A percentile compares a stretch with the other conserved stretches of the same genome.
Conservation (phyloP, 192 early-diverging fungal species). For the Pilobolus umbonatus region DNA sequence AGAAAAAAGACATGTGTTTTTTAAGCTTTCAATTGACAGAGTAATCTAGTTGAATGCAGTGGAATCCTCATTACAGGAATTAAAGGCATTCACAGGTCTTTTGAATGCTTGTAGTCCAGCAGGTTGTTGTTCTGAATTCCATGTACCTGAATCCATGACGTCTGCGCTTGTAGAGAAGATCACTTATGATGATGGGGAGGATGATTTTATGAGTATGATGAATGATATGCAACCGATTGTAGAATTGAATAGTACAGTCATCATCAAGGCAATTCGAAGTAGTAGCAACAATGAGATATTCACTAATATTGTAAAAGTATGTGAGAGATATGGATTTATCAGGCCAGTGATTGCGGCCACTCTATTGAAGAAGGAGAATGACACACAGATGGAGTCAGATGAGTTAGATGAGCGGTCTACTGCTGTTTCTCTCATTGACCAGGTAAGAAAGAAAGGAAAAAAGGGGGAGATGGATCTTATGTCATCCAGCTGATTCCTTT, state of each 20-base stretch:
- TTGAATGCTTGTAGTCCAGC: conserved; percentile 31
- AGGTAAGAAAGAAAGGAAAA: conserved; percentile 5
- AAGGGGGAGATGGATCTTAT: not conserved
- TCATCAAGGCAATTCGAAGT: conserved; percentile 25
- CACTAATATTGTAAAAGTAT: conserved; percentile 23
- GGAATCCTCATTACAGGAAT: conserved; percentile 30
- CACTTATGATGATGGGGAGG: conserved; percentile 1
- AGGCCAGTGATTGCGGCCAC: conserved; percentile 9
- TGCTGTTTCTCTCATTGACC: not conserved
- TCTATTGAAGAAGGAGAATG: not conserved
- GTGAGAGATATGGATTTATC: conserved; percentile 14
- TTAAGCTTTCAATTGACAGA: not conserved
- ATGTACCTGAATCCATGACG: conserved; percentile 15
- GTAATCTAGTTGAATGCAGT: conserved; percentile 24
- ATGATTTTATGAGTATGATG: conserved; percentile 25
- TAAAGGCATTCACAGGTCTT: conserved; percentile 29
- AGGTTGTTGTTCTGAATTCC: conserved; percentile 17
- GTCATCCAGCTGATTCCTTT: too few relatives aligned
- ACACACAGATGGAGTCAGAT: not conserved
- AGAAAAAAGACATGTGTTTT: not conserved
- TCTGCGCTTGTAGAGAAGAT: conserved; percentile 11
- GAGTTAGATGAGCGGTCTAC: too few relatives aligned
- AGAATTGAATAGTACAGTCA: conserved; percentile 17
- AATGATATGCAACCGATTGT: conserved; percentile 10
- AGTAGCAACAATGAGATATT: conserved; percentile 25